Conservation (phyloP, 1,139 yeast species). For the Geotrichum histeridarum region DNA sequence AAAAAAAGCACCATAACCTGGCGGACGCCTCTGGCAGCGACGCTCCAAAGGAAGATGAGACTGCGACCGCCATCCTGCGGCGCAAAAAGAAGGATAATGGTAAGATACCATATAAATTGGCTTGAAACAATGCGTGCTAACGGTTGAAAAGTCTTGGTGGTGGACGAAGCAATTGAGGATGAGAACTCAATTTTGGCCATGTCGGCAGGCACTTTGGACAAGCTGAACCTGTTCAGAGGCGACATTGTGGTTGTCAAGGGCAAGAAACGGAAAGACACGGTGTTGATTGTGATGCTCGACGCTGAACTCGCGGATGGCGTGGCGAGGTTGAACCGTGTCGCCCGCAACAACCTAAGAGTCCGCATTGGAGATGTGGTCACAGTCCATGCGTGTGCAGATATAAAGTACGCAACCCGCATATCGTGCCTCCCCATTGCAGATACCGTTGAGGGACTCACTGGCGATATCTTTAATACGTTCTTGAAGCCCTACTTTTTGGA, state of each 20-base stretch:
- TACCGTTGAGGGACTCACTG: conserved; percentile 96
- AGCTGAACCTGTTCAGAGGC: conserved; percentile 90
- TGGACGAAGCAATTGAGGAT: conserved; percentile 95
- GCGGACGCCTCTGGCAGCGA: conserved; percentile 55
- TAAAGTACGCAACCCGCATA: conserved; percentile 82
- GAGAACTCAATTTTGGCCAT: conserved; percentile 94
- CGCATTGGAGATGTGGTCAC: conserved; percentile 89
- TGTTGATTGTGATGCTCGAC: conserved; percentile 90
- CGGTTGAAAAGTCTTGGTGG: conserved; percentile 54
- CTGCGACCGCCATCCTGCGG: conserved; percentile 96
- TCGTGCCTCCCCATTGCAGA: conserved; percentile 97
- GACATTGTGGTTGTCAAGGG: conserved; percentile 97
- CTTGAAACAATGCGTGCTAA: neutral
- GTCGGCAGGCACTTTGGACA: conserved; percentile 93
- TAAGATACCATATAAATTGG: conserved; percentile 5
- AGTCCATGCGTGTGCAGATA: conserved; percentile 94
- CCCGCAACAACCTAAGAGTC: conserved; percentile 88
- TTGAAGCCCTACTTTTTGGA: conserved; percentile 97
- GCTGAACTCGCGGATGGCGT: conserved; percentile 96
- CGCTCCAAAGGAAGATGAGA: conserved; percentile 61
- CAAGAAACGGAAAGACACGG: conserved; percentile 96
- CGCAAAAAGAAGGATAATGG: conserved; percentile 94
- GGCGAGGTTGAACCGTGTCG: conserved; percentile 89
- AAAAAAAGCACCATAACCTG: conserved; percentile 28
- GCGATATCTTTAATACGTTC: conserved; percentile 93